Evolutionary conservation across 78 protist species (phyloP), one percentile per base, ranked within the genome.

Genomic region (Cavenderia fasciculata): DNA sequence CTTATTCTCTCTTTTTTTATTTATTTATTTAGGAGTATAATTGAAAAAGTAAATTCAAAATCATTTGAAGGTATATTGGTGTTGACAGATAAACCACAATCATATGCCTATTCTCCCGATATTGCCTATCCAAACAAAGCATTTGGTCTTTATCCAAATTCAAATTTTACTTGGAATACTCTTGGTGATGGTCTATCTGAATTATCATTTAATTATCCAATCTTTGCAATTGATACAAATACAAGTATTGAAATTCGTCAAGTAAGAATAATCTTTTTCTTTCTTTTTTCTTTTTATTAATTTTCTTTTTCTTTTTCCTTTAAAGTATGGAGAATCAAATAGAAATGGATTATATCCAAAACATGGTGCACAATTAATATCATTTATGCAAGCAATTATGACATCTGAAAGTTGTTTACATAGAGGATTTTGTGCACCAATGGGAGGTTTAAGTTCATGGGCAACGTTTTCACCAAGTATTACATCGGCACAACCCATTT

Each of bases 381-480:
- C 46, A 21, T 86, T 66, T 43, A 86, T 86, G 93, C 85, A 66
- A 19, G 93, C 75, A 11, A 56, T 76, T 38, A 40, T 40, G 0
- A 41, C 62, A 46, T 51, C 86, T 18, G 62, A 66, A 19, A 62
- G 66, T 25, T 86, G 93, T 68, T 59, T 86, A 21, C 40, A 85
- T 46, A 47, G 93, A 41, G 70, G 69, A 25, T 76, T 68, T 49
- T 86, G 93, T 47, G 86, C 21, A 56, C 93, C 93, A 34, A 44
- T 86, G 29, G 93, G 93, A 33, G 85, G 93, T 4, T 66, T 74
- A 68, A 46, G 69, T 29, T 36, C 49, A 21, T 86, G 93, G 93
- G 16, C 86, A 62, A 18, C 93, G 25, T 68, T 86, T 46, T 54
- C 87, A 61, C 41, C 43, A 63, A 16, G 3, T 6, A 18, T 86